Evolutionary conservation across 768 basidiomycete genomes (phyloP).

Genomic region (Pleurotus eryngii): DNA sequence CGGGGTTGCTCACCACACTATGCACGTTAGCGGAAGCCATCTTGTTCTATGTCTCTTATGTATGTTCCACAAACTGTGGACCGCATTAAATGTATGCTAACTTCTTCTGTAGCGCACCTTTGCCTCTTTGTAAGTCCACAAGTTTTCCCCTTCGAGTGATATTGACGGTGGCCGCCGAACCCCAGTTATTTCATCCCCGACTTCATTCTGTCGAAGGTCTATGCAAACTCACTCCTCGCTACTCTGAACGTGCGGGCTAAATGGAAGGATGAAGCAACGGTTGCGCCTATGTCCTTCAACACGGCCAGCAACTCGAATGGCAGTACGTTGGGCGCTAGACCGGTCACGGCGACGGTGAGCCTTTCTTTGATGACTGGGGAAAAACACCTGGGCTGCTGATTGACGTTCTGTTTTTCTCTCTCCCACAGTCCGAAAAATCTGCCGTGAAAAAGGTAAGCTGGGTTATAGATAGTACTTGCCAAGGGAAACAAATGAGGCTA

Average conservation of each 20-base stretch:
- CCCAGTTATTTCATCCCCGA: conserved; percentile 18
- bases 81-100: not conserved
- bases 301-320: no score
- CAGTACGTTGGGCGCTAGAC: no score
- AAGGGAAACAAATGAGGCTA: no score
- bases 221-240: conserved; percentile 16
- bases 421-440: no score
- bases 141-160: not conserved
- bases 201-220: conserved; percentile 16
- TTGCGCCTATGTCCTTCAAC: no score
- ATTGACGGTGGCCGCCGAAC: not conserved
- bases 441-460: no score
- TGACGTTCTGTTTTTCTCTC: no score
- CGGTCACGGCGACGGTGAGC: no score
- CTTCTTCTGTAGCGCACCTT: conserved; percentile 2
- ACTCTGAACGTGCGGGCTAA: conserved; percentile 12
- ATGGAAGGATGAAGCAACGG: not conserved
- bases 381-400: no score
- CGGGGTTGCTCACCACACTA: conserved; percentile 16
- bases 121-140: conserved; percentile 10
- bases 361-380: no score
- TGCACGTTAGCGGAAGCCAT: conserved; percentile 13
- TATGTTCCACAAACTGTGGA: conserved; percentile 1
- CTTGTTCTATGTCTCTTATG: conserved; percentile 13
- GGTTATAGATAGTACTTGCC: no score